Evolutionary conservation across 345 rosid species (phyloP).

Genomic region (Rhizophora mangle): DNA sequence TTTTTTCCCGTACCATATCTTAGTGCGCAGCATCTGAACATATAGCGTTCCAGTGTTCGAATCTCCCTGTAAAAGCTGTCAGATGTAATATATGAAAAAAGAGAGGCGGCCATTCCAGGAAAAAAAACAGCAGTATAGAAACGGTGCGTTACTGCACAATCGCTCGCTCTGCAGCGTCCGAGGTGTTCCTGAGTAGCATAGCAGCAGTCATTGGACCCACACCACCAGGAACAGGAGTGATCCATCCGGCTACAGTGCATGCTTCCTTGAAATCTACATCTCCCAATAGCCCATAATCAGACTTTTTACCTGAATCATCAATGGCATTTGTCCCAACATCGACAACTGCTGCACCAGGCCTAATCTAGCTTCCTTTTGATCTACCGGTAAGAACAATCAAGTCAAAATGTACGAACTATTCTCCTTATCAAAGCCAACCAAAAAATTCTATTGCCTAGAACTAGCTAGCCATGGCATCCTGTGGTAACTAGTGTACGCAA

Average conservation of each 20-base stretch:
- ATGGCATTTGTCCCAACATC: constrained; percentile 90
- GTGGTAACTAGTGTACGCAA: neutral
- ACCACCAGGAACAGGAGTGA: constrained; percentile 96
- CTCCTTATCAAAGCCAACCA: neutral
- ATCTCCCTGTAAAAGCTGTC: too few relatives aligned
- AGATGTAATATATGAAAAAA: neutral
- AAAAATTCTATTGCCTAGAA: too few relatives aligned
- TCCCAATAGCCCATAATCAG: constrained; percentile 83
- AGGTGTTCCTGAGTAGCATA: constrained; percentile 77
- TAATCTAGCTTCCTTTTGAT: constrained; percentile 86
- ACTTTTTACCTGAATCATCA: constrained; percentile 60
- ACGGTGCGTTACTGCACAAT: constrained; percentile 33
- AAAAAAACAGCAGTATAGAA: too few relatives aligned
- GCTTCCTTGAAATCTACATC: constrained; percentile 84
- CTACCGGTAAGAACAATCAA: constrained; percentile 34
- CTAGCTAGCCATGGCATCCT: too few relatives aligned
- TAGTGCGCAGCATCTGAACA: too few relatives aligned
- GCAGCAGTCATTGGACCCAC: constrained; percentile 97
- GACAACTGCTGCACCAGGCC: constrained; percentile 87
- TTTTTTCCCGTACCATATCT: too few relatives aligned
- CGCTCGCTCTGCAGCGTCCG: constrained; percentile 72
- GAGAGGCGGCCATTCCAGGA: neutral
- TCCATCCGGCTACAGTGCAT: constrained; percentile 66
- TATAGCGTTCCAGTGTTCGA: too few relatives aligned
- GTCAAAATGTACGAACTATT: neutral